Percentiles rank a stretch among this genome's conserved stretches.
Evolutionary conservation across 176 grass and related monocot genomes (phyloP).

Genomic region (Musa itinerans): DNA sequence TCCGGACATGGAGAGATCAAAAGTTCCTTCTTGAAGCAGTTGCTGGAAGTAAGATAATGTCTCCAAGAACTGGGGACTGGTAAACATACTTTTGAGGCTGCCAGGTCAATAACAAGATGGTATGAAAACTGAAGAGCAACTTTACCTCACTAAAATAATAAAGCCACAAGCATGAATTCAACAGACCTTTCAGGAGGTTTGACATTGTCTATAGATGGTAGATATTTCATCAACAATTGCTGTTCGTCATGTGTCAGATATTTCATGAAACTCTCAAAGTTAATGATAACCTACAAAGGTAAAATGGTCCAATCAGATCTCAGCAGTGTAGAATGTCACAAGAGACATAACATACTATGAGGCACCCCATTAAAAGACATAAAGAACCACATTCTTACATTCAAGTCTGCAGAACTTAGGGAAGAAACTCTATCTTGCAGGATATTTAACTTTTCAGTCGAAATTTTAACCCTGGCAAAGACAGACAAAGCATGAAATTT

Average conservation of each 20-base stretch:
- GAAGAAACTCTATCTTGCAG: slow-evolving; percentile 21
- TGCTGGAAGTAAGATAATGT: slow-evolving; percentile 29
- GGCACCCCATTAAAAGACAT: neutral
- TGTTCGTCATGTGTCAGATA: slow-evolving; percentile 27
- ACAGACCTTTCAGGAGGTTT: slow-evolving; percentile 39
- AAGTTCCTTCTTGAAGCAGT: slow-evolving; percentile 32
- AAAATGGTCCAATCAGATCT: neutral
- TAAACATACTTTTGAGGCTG: slow-evolving; percentile 41
- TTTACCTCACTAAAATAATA: neutral
- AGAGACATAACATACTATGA: neutral
- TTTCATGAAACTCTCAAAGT: slow-evolving; percentile 34
- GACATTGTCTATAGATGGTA: slow-evolving; percentile 29
- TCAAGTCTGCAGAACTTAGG: slow-evolving; percentile 26
- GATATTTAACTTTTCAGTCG: slow-evolving; percentile 16
- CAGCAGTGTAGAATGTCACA: neutral
- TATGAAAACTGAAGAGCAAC: slow-evolving; percentile 3
- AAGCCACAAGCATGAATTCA: neutral
- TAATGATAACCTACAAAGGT: slow-evolving; percentile 30
- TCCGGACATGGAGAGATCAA: slow-evolving; percentile 21
- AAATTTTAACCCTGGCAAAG: slow-evolving; percentile 20
- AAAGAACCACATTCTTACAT: slow-evolving; percentile 21
- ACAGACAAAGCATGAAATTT: neutral
- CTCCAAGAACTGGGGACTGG: slow-evolving; percentile 23
- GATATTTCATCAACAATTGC: slow-evolving; percentile 30
- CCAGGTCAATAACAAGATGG: neutral